Base-by-base conservation (phyloP, 73 alveolate species). In the Symbiodinium natans region DNA sequence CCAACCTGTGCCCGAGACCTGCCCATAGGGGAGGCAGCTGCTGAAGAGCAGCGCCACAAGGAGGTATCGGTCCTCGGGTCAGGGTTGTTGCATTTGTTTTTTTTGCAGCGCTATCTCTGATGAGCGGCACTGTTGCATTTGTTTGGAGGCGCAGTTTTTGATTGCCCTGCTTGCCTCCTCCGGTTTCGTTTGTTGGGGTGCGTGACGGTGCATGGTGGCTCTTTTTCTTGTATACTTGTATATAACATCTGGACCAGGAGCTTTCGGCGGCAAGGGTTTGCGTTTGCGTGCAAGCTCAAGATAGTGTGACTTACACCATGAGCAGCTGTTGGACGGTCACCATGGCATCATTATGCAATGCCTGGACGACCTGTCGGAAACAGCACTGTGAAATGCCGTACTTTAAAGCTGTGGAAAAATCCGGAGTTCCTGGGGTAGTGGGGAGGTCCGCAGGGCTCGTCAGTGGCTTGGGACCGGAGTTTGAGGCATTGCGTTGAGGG, bases 1-100 rank as follows among this genome's bases (percentile, higher is more conserved):
- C 48, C 46, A 41, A 80, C 41, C 80, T 13, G 21, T 46, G 29
- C 80, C 9, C n/a, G 54, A 31, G 33, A 13, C 21, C 39, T 33
- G 41, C 56, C 40, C 71, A 29, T 88, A 88, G 68, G 97, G 97
- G 4, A 90, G 52, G 77, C 97, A 90, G 77, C 97, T 90, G 80
- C 89, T 73, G 77, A 90, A 90, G 75, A 90, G 82, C 52, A 90
- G 77, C 5, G 89, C 97, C 80, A 90, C 77, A 80, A 90, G 80
- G 77, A 90, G 80, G 38, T 90, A 90, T 17, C 97, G 75, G 52
- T 90, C 97, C 97, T 90, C 13, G 42, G 42, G 36, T n/a, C 63
- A 8, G 63, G 63, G 17, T 10, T 48, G 63, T 8, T 48, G 8
- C 17, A 48, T 17, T 17, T 17, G 63, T 10, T 10, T 48, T 17